Evolutionary conservation across 257 asterid species (phyloP), one percentile per base, ranked within the genome.

Genomic region (Nemophila menziesii): DNA sequence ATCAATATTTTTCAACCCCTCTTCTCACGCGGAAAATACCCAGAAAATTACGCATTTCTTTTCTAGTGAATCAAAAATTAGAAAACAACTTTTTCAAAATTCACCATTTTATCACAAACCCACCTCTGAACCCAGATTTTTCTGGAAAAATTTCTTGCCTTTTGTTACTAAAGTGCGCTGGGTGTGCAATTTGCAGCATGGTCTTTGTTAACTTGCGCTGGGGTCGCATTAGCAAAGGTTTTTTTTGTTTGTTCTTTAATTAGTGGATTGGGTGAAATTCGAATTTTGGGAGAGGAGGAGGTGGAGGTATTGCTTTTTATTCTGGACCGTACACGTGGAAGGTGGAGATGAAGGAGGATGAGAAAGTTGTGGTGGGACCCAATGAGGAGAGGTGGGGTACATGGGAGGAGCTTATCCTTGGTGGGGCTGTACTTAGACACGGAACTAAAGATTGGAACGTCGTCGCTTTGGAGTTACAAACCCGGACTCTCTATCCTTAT

Each of bases 321-420:
- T 60, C 62, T 0, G 12, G 33, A 17, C 16, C 75, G 78, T 65
- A 43, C 66, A 64, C 76, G 72, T 61, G 71, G 68, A 62, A 19
- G 56, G 66, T 33, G 44, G 39, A 46, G 62, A 65, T 70, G 86
- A 74, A 60, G 27, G 66, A 48, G 9, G 77, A 62, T 42, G 46
- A 9, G 9, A 48, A 10, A 66, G 67, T 37, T 10, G 36, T 5
- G 53, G 78, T 60, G 70, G 65, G 16, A 56, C 68, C 56, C 33
- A 14, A 29, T 29, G 36, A 29, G 36, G 36, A 2, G 36, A 64
- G 22, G 70, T 85, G 96, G 96, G 92, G 86, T 52, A 78, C 96
- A 33, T 78, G 94, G 94, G 96, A 86, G 63, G 96, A 86, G 67
- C 79, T 86, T 11, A 51, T 86, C 49, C 59, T 81, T 4, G 94